Base-by-base conservation (phyloP, 768 basidiomycete genomes). In the Boletales sp. region DNA sequence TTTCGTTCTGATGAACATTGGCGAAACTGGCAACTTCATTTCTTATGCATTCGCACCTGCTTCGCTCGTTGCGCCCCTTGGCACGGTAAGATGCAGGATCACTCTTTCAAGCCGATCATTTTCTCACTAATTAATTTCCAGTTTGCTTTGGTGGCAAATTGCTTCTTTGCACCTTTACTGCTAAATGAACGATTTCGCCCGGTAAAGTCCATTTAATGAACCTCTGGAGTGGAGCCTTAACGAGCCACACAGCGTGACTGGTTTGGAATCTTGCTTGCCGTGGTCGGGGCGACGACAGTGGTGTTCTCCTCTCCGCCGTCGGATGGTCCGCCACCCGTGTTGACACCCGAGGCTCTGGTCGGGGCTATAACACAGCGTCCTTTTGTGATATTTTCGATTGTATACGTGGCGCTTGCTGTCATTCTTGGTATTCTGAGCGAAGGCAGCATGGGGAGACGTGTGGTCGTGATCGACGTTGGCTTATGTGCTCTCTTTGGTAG, bases 131-230 rank as follows among this genome's bases (percentile, higher is more conserved):
- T 6, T 32, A 28, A 28, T n/a, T 17, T 38, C 17, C 48, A 92
- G 84, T 88, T 92, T 67, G 92, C 93, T 2, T 75, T 97, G n/a
- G 84, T 95, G 51, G 91, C 95, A 13, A 98, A 98, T 66, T 97
- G 94, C 62, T 75, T 94, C 36, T 93, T 97, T 56, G 92, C 94
- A 1, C 95, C 95, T 14, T 59, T 92, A 3, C 79, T 97, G 62
- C 76, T 92, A 10, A 75, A 81, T 9, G 91, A 98, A 70, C 79
- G 78, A 6, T 94, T 99, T 64, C 84, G 86, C 33, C 86, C 78
- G 70, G 85, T 86, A 63, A 65, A 68, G 56, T 62, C 14, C 55
- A 49, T 62, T 25, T 18, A 44, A 14, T 52, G 38, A 11, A 19
- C 25, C 44, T 35, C 31, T 31, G 37, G 46, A 46, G 25, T 44